phyloP scores from a whole-genome alignment of 2,329 filamentous ascomycete species.

The Cladosporium sp. region DNA sequence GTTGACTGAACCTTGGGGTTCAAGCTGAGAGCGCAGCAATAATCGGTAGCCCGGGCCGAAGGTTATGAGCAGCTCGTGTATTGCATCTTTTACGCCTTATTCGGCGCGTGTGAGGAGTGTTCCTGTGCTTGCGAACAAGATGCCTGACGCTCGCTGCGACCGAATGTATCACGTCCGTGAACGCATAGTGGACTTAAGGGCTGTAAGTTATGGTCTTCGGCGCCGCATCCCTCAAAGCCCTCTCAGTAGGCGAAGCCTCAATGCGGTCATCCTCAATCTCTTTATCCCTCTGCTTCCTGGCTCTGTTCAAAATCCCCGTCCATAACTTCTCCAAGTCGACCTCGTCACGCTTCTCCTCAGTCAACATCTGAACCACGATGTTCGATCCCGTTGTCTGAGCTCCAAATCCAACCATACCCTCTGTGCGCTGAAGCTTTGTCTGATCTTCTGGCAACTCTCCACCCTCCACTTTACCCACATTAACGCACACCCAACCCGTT shows the following conservation, averaged over 20 bases:
- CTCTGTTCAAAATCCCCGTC: constrained; percentile 32
- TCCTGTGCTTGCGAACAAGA: too few species aligned
- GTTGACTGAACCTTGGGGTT: too few species aligned
- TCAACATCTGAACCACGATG: constrained; percentile 68
- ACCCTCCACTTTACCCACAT: constrained; percentile 70
- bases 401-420: constrained; percentile 74
- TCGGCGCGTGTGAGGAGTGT: too few species aligned
- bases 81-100: too few species aligned
- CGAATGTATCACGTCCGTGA: too few species aligned
- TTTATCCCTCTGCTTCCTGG: constrained; percentile 22
- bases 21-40: too few species aligned
- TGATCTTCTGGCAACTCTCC: constrained; percentile 53
- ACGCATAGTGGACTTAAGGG: too few species aligned
- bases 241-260: constrained; percentile 5
- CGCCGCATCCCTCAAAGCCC: neutral
- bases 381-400: constrained; percentile 51
- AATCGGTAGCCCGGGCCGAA: too few species aligned
- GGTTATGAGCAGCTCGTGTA: too few species aligned
- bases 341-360: constrained; percentile 63
- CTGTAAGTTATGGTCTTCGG: constrained; percentile 1
- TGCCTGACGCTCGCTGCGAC: neutral
- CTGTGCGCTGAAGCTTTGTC: constrained; percentile 33
- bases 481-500: constrained; percentile 95
- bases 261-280: constrained; percentile 7
- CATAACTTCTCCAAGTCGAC: constrained; percentile 64